phyloP scores from a whole-genome alignment of 805 yeast genomes.

The Pichia cabralensis region DNA sequence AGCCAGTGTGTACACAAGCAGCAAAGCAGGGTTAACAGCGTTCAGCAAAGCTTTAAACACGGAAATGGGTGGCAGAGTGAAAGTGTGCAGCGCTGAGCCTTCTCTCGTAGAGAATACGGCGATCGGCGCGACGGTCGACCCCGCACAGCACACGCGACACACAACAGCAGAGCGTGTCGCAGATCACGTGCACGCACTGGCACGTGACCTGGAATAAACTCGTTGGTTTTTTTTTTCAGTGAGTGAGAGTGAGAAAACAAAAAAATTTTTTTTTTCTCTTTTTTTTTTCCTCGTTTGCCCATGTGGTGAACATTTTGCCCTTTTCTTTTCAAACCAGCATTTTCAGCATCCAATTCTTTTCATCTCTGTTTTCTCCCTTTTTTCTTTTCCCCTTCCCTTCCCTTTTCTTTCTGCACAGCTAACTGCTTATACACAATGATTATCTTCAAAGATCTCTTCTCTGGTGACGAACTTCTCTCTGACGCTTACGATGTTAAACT shows the following conservation, averaged over 20 bases:
- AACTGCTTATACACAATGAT: constrained; percentile 19
- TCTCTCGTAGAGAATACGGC: no score
- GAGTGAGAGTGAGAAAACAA: no score
- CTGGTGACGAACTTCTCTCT: constrained; percentile 93
- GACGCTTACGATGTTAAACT: constrained; percentile 88
- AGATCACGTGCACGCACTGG: no score
- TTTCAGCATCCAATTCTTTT: background rate
- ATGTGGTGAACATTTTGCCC: background rate
- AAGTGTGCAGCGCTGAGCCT: no score
- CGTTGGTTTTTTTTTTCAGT: no score
- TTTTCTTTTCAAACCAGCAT: background rate
- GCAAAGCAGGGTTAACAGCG: constrained; percentile 61
- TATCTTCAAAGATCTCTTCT: constrained; percentile 65
- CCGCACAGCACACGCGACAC: no score
- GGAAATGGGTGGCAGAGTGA: no score
- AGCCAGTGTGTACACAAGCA: constrained; percentile 54
- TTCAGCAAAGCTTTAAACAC: constrained; percentile 40
- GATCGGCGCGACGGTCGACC: no score
- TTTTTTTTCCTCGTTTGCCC: background rate
- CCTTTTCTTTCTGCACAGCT: background rate
- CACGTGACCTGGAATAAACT: no score
- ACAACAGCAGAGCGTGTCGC: no score
- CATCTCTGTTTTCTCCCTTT: background rate
- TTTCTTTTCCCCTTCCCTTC: background rate
- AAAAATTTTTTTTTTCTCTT: constrained; percentile 6